Evolutionary conservation across 2,329 filamentous ascomycete species (phyloP), one percentile per base, ranked within the genome.

Genomic region (Fusarium vanettenii): DNA sequence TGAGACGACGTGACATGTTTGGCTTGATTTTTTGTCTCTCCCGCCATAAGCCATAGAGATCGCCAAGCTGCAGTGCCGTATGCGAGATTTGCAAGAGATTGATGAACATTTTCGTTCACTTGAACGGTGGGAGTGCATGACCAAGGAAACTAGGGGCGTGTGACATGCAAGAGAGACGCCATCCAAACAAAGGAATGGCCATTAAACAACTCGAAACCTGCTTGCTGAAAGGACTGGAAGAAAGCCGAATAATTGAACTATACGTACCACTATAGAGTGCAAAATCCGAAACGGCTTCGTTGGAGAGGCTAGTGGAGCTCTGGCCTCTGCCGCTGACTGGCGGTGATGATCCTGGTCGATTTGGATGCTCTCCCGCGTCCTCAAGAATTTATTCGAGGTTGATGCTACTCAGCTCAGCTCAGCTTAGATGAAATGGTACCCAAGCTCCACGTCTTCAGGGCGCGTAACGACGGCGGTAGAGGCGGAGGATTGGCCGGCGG

Each of bases 241-340:
- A 41, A n/a, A 27, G 48, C 39, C 8, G 62, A 45, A 52, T 41
- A 43, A 71, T 41, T 41, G 35, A 39, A 71, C 48, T n/a, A 63
- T 70, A 74, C 72, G 72, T 74, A 74, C 72, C 72, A 66, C 11
- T 71, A n/a, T 64, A 74, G 70, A 62, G 66, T 73, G 69, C 57
- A 29, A 73, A 75, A 74, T 74, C 65, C 69, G 66, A 74, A 74
- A 74, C 72, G 65, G 55, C 62, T 56, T 73, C 60, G 62, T 69
- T 73, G 64, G 48, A 27, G 14, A 62, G 62, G 62, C 72, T 74
- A 71, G 72, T 73, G 69, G 72, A 63, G 45, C 41, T 64, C 39
- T 66, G 71, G 66, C 72, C 69, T 72, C 69, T 75, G 65, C 61
- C 72, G 27, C 48, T 61, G 52, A 56, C 59, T 60, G 18, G 62